phyloP scores from a whole-genome alignment of 345 rosid genomes.

The Aquilaria malaccensis region DNA sequence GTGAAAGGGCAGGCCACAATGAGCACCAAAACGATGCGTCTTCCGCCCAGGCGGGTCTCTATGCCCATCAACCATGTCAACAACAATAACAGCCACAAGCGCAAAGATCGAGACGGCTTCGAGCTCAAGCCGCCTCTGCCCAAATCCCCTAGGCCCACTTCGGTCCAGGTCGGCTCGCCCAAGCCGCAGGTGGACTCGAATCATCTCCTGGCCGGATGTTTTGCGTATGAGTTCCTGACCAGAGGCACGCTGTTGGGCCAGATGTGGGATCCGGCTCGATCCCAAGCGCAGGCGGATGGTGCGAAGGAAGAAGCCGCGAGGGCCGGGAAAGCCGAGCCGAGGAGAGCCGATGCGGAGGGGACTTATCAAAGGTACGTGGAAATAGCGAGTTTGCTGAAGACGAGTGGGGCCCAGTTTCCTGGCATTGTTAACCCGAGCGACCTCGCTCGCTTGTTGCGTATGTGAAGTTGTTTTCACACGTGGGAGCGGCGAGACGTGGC shows the following conservation, averaged over 20 bases:
- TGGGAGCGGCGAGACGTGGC: slow-evolving; percentile 19
- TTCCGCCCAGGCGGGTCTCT: slow-evolving; percentile 67
- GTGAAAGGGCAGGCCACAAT: slow-evolving; percentile 21
- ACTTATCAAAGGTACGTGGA: slow-evolving; percentile 49
- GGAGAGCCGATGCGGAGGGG: slow-evolving; percentile 3
- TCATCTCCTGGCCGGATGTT: slow-evolving; percentile 71
- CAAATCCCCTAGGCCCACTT: slow-evolving; percentile 16
- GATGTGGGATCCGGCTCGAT: slow-evolving; percentile 35
- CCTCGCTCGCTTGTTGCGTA: slow-evolving; percentile 53
- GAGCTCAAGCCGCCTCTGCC: slow-evolving; percentile 23
- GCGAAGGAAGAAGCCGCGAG: background rate
- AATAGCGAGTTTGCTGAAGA: slow-evolving; percentile 55
- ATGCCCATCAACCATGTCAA: slow-evolving; percentile 20
- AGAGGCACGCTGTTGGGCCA: slow-evolving; percentile 74
- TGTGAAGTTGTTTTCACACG: slow-evolving; percentile 34
- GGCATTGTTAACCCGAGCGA: slow-evolving; percentile 81
- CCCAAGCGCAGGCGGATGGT: slow-evolving; percentile 17
- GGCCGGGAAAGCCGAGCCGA: slow-evolving; percentile 21
- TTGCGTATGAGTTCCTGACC: slow-evolving; percentile 76
- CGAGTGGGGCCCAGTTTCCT: slow-evolving; percentile 56
- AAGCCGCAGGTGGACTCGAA: slow-evolving; percentile 25
- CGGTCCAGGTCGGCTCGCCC: slow-evolving; percentile 16
- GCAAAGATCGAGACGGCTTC: slow-evolving; percentile 49
- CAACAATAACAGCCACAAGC: slow-evolving; percentile 28
- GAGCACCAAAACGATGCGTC: slow-evolving; percentile 87